Conservation (phyloP, 1,284 basidiomycete species). For the Ganoderma leucocontextum region DNA sequence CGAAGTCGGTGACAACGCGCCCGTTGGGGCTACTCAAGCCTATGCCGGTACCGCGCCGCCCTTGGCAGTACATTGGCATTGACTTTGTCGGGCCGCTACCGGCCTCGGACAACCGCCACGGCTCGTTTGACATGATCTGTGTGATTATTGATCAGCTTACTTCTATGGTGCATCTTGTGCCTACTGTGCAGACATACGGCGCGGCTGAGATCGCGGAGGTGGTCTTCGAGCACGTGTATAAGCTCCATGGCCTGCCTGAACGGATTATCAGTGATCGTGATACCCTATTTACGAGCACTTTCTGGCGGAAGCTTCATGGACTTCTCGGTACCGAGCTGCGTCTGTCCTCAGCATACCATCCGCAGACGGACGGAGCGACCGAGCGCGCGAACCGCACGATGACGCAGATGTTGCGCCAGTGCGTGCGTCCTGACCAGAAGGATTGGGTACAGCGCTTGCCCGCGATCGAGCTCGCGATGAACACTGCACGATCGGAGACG, state of each 20-base stretch:
- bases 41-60: constrained; percentile 30
- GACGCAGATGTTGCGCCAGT: too few species aligned
- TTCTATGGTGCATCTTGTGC: constrained; percentile 41
- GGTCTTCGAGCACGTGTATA: not conserved
- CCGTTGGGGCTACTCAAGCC: constrained; percentile 15
- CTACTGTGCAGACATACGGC: constrained; percentile 38
- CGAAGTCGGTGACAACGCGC: constrained; percentile 10
- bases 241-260: not conserved
- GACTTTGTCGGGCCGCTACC: constrained; percentile 48
- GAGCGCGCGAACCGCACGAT: too few species aligned
- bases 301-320: not conserved
- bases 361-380: too few species aligned
- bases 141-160: constrained; percentile 46
- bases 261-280: not conserved
- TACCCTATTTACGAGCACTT: not conserved
- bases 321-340: constrained; percentile 1
- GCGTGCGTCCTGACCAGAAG: too few species aligned
- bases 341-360: too few species aligned
- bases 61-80: constrained; percentile 44
- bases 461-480: not conserved
- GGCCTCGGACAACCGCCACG: constrained; percentile 36
- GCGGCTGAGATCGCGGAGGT: constrained; percentile 40
- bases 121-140: constrained; percentile 39
- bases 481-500: constrained; percentile 38
- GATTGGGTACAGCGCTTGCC: too few species aligned